Evolutionary conservation across 208 protist genomes (phyloP), one percentile per base, ranked within the genome.

Genomic region (Phytomonas francai): DNA sequence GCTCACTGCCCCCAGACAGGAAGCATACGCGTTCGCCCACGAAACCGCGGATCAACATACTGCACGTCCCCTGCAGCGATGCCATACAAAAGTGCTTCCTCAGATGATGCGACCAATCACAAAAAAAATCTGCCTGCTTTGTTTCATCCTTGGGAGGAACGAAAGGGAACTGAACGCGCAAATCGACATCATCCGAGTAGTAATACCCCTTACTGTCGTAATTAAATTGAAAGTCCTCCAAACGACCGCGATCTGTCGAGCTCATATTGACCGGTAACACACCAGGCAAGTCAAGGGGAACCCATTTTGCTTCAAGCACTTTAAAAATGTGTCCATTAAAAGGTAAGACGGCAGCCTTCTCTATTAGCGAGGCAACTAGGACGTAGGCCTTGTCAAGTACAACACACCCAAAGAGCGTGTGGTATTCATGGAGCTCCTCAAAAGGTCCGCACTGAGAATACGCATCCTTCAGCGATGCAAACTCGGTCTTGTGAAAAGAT

Each of bases 81-180:
- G 70, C 68, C 8, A 63, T 57, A 16, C 56, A 32, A 68, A 92
- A 94, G 30, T 76, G 73, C 45, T 81, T 60, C 56, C 82, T 82
- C 2, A 95, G 73, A 19, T 85, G 71, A 59, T 76, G 59, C 0
- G 89, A 88, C 89, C 89, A 95, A 71, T 93, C 83, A 64, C 90
- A 88, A 28, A 84, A 60, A 68, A 91, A 79, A 57, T 89, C 71
- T 2, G 81, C 81, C 6, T 9, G 58, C 16, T 3, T 22, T 33
- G 58, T 11, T 62, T 62, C 14, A 22, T 62, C 31, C 12, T 9
- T 39, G 34, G 58, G 16, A 62, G 31, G 58, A 22, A 62, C 70
- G 77, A 93, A 95, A 1, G 90, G 90, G 64, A 95, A 95, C 2
- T 81, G 90, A 31, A 85, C 65, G 27, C 69, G 79, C 28, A 95